Conservation (phyloP, 352 stramenopile species). For the Pythium vanterpoolii region DNA sequence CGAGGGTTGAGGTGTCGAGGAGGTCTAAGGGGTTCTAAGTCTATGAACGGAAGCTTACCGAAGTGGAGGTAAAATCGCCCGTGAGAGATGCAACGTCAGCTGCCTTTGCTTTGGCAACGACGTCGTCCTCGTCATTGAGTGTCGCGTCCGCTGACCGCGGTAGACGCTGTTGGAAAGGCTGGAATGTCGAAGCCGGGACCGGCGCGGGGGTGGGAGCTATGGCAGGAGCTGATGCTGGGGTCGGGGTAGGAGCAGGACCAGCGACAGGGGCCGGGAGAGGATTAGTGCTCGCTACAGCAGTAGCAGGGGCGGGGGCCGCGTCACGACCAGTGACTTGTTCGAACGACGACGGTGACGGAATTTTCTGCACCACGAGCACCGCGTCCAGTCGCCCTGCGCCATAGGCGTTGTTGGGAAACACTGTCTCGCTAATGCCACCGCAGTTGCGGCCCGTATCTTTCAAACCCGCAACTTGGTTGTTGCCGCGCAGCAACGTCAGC, state of each 20-base stretch:
- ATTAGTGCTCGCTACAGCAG: too few species aligned
- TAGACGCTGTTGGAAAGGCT: constrained; percentile 12
- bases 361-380: constrained; percentile 4
- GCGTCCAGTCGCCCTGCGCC: constrained; percentile 33
- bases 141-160: background rate
- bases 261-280: background rate
- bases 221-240: background rate
- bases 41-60: constrained; percentile 9
- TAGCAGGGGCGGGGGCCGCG: background rate
- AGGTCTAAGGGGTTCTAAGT: too few species aligned
- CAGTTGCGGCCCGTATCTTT: constrained; percentile 9
- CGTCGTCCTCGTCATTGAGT: background rate
- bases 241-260: background rate
- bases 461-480: constrained; percentile 1
- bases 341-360: background rate
- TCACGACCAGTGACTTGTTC: background rate
- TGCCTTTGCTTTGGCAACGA: constrained; percentile 7
- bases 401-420: constrained; percentile 34
- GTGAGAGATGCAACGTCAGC: constrained; percentile 1
- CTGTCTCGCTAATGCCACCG: constrained; percentile 10
- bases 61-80: background rate
- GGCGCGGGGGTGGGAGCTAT: background rate
- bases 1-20: background rate
- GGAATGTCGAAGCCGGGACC: background rate
- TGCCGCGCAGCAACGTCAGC: constrained; percentile 1